Base-by-base conservation (phyloP, 495 filamentous ascomycete species). In the Penicillium silybi region DNA sequence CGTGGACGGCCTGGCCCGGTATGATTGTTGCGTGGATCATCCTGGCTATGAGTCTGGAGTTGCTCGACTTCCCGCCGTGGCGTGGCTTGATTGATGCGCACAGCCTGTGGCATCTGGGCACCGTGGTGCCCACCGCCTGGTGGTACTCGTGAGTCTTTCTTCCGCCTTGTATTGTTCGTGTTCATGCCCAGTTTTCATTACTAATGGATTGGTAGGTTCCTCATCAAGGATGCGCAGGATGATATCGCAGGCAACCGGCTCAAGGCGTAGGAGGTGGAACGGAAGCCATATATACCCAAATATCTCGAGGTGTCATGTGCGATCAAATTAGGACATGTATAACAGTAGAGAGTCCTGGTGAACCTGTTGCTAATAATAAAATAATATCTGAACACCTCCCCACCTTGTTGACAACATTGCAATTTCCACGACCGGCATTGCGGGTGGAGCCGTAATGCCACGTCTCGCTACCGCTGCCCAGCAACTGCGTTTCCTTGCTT, bases 71-170 rank as follows among this genome's bases (percentile, higher is more conserved):
- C 65, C 82, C 95, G 50, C 93, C 93, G 2, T 74, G 89, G 59
- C 78, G 83, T 73, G 88, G 87, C 13, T 82, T 85, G 61, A 64
- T 98, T 35, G 93, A 98, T 79, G 93, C 93, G 17, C 93, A 98
- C 78, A 91, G 88, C 58, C 69, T 98, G 51, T 98, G 93, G 93
- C 93, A 98, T 80, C 65, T 93, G 51, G 89, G 89, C 34, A 98
- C 93, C 2, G 91, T 98, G 41, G 79, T 80, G 44, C 93, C 93
- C 25, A 88, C 91, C 6, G 76, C 92, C 35, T 83, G 92, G 80
- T 97, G 89, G 88, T 98, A 98, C 66, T 88, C 87, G 93, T 97
- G 73, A 80, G 92, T 84, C 46, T 35, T 52, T 37, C 48, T 44
- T 52, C 32, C 11, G 25, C 32, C 18, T 39, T 50, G 44, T 16